A percentile compares a stretch with the other conserved stretches of the same genome.
Conservation (phyloP, 2,329 filamentous ascomycete genomes). For the Penicillium frequentans region DNA sequence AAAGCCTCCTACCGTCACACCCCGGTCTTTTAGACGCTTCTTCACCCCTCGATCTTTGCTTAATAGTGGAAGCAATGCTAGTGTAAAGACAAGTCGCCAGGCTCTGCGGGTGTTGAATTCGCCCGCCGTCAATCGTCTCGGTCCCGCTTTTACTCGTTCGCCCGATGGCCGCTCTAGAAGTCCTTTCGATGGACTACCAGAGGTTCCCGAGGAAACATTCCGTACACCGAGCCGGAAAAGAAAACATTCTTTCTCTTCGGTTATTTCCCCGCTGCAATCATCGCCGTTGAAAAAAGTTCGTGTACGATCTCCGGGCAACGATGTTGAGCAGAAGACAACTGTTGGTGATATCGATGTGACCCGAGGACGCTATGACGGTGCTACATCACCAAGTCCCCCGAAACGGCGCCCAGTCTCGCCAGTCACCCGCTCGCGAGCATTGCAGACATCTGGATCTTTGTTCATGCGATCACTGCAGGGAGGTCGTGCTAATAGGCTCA, state of each 20-base stretch:
- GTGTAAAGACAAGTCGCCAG: slow-evolving; percentile 44
- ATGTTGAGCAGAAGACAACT: slow-evolving; percentile 27
- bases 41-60: slow-evolving; percentile 51
- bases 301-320: slow-evolving; percentile 32
- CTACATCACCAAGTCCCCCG: slow-evolving; percentile 12
- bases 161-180: slow-evolving; percentile 32
- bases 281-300: slow-evolving; percentile 48
- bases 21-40: slow-evolving; percentile 52
- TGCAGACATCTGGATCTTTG: slow-evolving; percentile 39
- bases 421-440: slow-evolving; percentile 36
- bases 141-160: slow-evolving; percentile 42
- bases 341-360: slow-evolving; percentile 30
- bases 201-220: slow-evolving; percentile 25
- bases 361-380: slow-evolving; percentile 16
- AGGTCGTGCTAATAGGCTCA: slow-evolving; percentile 31
- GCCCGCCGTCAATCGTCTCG: slow-evolving; percentile 44
- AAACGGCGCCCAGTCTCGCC: slow-evolving; percentile 31
- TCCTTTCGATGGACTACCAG: slow-evolving; percentile 25
- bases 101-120: slow-evolving; percentile 46
- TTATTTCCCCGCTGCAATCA: slow-evolving; percentile 51
- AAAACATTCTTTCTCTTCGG: slow-evolving; percentile 47
- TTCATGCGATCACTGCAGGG: slow-evolving; percentile 40
- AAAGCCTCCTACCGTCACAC: slow-evolving; percentile 50
- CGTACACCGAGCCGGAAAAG: slow-evolving; percentile 46
- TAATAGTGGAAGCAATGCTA: slow-evolving; percentile 33